Evolutionary conservation across 768 basidiomycete genomes (phyloP), one percentile per base, ranked within the genome.

Genomic region (Lentinula sp.): DNA sequence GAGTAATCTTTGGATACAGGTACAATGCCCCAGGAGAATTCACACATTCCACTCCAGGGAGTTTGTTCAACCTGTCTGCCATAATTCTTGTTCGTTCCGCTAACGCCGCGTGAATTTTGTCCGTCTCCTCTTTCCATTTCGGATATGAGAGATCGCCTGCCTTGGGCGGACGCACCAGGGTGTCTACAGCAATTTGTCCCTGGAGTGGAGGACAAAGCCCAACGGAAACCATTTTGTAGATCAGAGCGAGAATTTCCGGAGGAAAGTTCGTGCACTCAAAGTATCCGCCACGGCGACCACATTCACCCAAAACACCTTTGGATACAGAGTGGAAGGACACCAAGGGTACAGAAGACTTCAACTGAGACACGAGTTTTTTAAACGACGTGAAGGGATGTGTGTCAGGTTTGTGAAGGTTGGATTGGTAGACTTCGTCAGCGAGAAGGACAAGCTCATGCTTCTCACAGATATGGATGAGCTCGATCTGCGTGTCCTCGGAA

Each of bases 341-440:
- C 70, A 99, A 86, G 48, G 92, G 85, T 60, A 95, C 75, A 59
- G 84, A 80, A n/a, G 88, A 90, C 57, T 82, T 71, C 64, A 88
- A 76, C 45, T 80, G 75, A 56, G 80, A 76, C 2, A 97, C 84
- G 56, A 93, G 80, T 74, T 93, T 90, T 74, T 98, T 98, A 84
- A 99, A 98, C 9, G 91, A 93, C 54, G 86, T 84, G 82, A 99
- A 99, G 0, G 90, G 82, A 71, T 90, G 85, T 1, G 78, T 78
- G 2, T 73, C 69, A 45, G 75, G 78, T 49, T 81, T 78, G 77
- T 95, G 95, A 48, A 98, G 82, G 78, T 98, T 98, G 66, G 76
- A 77, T 74, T 99, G 96, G 80, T 99, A 98, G n/a, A 99, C 96
- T 73, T 99, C 96, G 73, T 99, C 96, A 0, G 96, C 96, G 65